Base-by-base conservation (phyloP, 495 filamentous ascomycete genomes). In the Geoglossum glabrum region DNA sequence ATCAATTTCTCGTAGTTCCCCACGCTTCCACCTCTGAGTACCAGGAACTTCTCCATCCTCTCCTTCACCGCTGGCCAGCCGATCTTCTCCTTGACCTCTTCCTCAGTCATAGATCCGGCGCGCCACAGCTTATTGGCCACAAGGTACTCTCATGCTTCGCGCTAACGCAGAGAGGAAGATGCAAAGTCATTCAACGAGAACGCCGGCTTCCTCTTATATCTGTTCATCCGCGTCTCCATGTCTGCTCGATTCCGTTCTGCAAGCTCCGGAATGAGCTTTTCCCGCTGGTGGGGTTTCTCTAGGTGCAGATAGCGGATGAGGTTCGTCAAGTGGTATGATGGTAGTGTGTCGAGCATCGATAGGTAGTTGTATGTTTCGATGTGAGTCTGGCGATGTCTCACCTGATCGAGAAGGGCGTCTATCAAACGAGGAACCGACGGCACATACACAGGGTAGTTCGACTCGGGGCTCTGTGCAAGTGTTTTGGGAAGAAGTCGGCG, bases 171-270 rank as follows among this genome's bases (percentile, higher is more conserved):
- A 52, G 49, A 52, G 17, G 49, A 36, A 52, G 49, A 45, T 52
- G 49, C 49, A 58, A 58, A 36, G 15, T 28, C 21, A 8, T 15
- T 7, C 57, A 58, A 17, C 40, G 10, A 27, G 1, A 55, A 8
- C 46, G 55, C 11, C 57, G 46, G 57, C 43, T 55, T 58, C 46
- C 57, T 55, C 57, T 55, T 58, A 34, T 49, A 55, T 47, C 25
- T 49, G 26, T 58, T 52, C 25, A 58, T 49, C 17, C 23, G 23
- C 17, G 46, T 36, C 46, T 58, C 57, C 43, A 58, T 58, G 26
- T 51, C 57, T 49, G 23, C 57, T 51, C 57, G 40, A 58, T 58
- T 58, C 26, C 57, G 57, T 47, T 52, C 57, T 36, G 40, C 57
- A 40, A 58, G 46, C 57, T 58, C 40, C 46, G 33, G 57, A 49